These are phyloP conservation scores for Pecoramyces ruminantium DNA, from an alignment of 192 early-diverging fungal genomes.

Conservation along the genomic window DNA sequence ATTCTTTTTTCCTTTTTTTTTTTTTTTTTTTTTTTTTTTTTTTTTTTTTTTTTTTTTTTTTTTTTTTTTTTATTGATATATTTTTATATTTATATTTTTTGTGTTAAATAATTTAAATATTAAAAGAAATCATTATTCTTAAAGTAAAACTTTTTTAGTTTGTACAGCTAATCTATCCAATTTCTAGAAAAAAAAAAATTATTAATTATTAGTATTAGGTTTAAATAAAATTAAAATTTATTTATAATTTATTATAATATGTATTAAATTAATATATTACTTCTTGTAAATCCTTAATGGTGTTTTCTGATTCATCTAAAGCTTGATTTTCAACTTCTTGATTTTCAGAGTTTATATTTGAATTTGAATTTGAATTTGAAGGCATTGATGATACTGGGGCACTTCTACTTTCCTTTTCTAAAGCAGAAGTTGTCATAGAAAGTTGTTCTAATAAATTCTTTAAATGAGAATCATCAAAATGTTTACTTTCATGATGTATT, in stretches of 20 bases:
- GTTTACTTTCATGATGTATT: neutral
- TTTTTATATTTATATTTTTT: no score
- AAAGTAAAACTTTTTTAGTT: neutral
- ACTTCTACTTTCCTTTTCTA: neutral
- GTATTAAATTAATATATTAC: neutral
- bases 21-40: no score
- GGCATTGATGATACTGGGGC: neutral
- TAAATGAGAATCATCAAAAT: neutral
- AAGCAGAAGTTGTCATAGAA: neutral
- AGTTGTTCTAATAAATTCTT: neutral
- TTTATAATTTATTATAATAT: neutral
- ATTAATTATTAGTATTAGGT: neutral
- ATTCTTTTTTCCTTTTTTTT: no score
- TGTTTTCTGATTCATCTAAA: neutral
- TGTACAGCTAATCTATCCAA: neutral
- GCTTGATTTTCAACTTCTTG: no score
- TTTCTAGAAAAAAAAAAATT: neutral
- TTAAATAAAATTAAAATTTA: no score
- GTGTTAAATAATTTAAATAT: no score
- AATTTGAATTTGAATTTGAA: no score
- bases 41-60: no score
- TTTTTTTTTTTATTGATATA: no score
- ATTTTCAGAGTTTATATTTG: no score
- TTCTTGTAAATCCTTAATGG: neutral
- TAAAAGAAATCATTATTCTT: neutral